phyloP scores from a whole-genome alignment of 2,329 filamentous ascomycete species.

The Diaporthe eres region DNA sequence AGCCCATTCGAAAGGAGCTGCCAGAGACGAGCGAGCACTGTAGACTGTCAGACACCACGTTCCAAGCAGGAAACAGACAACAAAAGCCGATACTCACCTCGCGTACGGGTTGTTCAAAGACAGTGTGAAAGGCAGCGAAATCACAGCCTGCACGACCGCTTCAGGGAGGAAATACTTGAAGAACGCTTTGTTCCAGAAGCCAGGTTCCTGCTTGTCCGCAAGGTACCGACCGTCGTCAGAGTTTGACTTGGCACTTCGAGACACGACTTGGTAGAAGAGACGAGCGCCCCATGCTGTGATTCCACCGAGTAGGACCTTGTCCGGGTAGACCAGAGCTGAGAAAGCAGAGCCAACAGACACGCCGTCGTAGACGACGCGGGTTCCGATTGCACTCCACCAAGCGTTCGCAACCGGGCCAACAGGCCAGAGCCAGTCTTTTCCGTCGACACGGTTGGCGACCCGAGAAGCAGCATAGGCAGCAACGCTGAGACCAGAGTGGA shows the following conservation, averaged over 20 bases:
- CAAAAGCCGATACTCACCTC: conserved; percentile 53
- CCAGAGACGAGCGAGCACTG: conserved; percentile 39
- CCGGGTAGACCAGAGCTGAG: conserved; percentile 63
- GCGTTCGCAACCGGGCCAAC: conserved; percentile 68
- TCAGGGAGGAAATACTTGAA: conserved; percentile 70
- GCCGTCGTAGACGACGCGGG: conserved; percentile 61
- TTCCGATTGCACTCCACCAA: conserved; percentile 72
- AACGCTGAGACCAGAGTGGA: conserved; percentile 66
- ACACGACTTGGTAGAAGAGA: conserved; percentile 68
- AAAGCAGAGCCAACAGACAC: conserved; percentile 62
- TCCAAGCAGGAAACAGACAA: conserved; percentile 44
- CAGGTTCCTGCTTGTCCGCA: conserved; percentile 60
- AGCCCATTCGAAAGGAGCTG: conserved; percentile 38
- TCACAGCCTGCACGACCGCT: conserved; percentile 68
- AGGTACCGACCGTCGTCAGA: conserved; percentile 70
- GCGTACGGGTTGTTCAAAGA: conserved; percentile 62
- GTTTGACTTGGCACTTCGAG: conserved; percentile 63
- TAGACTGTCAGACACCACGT: conserved; percentile 15
- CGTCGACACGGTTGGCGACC: conserved; percentile 67
- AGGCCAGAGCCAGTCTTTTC: conserved; percentile 74
- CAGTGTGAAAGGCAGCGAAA: conserved; percentile 69
- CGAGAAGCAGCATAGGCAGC: conserved; percentile 66
- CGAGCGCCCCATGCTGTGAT: conserved; percentile 71
- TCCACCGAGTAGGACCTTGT: conserved; percentile 68
- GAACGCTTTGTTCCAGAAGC: conserved; percentile 71